phyloP scores from a whole-genome alignment of 805 yeast genomes.

The Kluyveromyces siamensis region DNA sequence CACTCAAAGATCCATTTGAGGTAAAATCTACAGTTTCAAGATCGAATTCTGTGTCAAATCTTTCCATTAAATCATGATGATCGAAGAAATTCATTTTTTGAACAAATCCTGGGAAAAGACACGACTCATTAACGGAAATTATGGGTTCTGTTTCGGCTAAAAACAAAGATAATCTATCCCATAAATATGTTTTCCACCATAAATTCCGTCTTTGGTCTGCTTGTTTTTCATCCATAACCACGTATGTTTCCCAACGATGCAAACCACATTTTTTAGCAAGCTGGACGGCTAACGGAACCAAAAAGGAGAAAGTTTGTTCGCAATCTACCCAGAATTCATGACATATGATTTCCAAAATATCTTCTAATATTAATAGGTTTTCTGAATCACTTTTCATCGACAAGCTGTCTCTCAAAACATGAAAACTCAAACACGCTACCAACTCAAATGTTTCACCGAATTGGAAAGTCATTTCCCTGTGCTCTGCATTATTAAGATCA shows the following conservation, averaged over 20 bases:
- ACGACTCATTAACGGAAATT: constrained; percentile 12
- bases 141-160: constrained; percentile 15
- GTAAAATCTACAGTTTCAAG: constrained; percentile 1
- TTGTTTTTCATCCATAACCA: constrained; percentile 22
- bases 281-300: constrained; percentile 10
- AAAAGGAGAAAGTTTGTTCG: constrained; percentile 4
- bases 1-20: not conserved
- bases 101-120: constrained; percentile 19
- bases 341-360: constrained; percentile 16
- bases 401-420: constrained; percentile 2
- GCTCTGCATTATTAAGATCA: not conserved
- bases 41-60: not conserved
- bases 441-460: constrained; percentile 3
- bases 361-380: constrained; percentile 20
- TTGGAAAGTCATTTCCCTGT: not conserved
- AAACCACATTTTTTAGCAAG: constrained; percentile 21
- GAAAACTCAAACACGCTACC: constrained; percentile 4
- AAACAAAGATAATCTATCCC: constrained; percentile 13
- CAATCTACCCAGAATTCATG: constrained; percentile 21
- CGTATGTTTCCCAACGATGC: constrained; percentile 27
- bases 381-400: constrained; percentile 2
- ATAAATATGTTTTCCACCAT: constrained; percentile 25
- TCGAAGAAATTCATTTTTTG: constrained; percentile 12
- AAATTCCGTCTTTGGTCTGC: constrained; percentile 23
- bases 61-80: constrained; percentile 3